phyloP scores from a whole-genome alignment of 768 basidiomycete genomes.

The Kwoniella dendrophila region DNA sequence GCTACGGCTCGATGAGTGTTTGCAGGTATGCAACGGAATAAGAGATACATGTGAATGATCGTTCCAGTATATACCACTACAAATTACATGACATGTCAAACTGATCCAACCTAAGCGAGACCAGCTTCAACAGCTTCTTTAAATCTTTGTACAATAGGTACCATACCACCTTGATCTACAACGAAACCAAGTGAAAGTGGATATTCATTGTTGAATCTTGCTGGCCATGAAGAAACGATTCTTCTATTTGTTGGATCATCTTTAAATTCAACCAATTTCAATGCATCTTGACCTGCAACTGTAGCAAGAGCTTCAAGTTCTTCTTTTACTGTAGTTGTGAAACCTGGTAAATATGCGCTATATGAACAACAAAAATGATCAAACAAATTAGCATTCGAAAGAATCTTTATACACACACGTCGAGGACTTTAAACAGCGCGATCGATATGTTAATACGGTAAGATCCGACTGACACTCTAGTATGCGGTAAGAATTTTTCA shows the following conservation, averaged over 20 bases:
- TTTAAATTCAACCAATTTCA: conserved; percentile 53
- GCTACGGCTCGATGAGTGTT: too few species aligned
- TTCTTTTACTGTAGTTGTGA: conserved; percentile 51
- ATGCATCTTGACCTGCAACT: conserved; percentile 50
- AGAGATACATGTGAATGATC: conserved; percentile 2
- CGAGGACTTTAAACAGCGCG: neutral
- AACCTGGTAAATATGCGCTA: conserved; percentile 51
- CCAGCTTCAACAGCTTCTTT: conserved; percentile 53
- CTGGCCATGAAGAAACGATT: conserved; percentile 55
- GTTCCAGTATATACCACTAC: neutral
- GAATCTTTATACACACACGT: neutral
- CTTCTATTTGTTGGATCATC: conserved; percentile 54
- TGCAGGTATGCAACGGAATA: neutral
- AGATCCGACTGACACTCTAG: conserved; percentile 32
- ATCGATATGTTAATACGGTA: too few species aligned
- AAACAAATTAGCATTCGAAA: neutral
- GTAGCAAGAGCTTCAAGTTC: conserved; percentile 51
- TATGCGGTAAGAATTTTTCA: conserved; percentile 49
- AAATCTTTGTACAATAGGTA: conserved; percentile 51
- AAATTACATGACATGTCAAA: too few species aligned
- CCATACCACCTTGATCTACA: conserved; percentile 53
- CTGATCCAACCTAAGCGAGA: conserved; percentile 41
- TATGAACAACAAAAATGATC: neutral
- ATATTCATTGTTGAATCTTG: conserved; percentile 52
- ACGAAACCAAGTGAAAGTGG: conserved; percentile 50